Conservation (phyloP, 768 basidiomycete genomes). For the Leucosporidium yakuticum region DNA sequence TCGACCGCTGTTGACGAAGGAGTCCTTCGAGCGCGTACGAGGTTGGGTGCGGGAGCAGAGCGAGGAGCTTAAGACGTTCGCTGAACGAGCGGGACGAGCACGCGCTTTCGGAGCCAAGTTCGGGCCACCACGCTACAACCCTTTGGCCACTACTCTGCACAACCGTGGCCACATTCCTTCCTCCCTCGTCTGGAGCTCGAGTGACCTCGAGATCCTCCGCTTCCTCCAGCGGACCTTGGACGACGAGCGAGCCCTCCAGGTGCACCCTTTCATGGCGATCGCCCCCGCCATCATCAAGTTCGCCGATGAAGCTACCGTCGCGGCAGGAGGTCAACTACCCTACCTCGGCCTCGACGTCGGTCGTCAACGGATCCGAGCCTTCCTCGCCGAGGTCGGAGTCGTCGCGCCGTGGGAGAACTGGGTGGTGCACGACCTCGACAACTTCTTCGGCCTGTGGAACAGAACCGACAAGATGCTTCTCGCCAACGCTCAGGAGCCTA, state of each 20-base stretch:
- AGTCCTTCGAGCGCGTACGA: conserved; percentile 49
- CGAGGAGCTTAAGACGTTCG: conserved; percentile 40
- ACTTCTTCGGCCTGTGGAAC: neutral
- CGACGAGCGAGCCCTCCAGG: conserved; percentile 48
- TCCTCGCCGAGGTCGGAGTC: conserved; percentile 66
- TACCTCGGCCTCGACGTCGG: neutral
- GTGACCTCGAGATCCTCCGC: conserved; percentile 38
- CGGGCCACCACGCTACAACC: conserved; percentile 35
- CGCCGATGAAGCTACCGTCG: conserved; percentile 45
- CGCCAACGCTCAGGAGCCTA: no score
- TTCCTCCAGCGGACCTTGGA: conserved; percentile 40
- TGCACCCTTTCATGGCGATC: conserved; percentile 57
- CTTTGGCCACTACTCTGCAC: no score
- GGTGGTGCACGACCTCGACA: conserved; percentile 44
- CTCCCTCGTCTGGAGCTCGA: conserved; percentile 32
- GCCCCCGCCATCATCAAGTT: conserved; percentile 57
- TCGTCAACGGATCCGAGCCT: conserved; percentile 34
- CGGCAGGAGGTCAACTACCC: neutral
- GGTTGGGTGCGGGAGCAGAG: conserved; percentile 50
- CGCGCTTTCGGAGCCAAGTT: conserved; percentile 3
- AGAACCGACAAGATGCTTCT: no score
- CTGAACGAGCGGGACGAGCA: conserved; percentile 13
- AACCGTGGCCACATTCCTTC: no score
- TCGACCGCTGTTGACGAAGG: conserved; percentile 57
- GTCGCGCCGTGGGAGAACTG: conserved; percentile 76